These are phyloP conservation scores for Amaranthus tricolor DNA, from an alignment of 179 eudicot species.

Conservation along the genomic window DNA sequence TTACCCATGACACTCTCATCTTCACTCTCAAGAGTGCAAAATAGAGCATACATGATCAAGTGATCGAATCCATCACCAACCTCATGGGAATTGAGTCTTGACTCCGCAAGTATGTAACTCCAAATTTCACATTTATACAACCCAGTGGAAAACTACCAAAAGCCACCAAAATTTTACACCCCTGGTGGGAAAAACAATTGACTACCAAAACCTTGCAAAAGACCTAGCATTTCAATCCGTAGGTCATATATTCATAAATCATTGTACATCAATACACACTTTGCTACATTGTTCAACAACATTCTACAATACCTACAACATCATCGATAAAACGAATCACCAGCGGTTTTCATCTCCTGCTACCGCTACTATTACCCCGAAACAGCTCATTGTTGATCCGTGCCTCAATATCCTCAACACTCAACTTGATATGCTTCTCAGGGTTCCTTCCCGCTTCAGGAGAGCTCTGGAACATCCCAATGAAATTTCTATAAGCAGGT, in stretches of 20 bases:
- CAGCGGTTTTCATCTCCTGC: constrained; percentile 49
- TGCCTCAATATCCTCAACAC: constrained; percentile 68
- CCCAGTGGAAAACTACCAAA: constrained; percentile 3
- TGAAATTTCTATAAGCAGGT: constrained; percentile 69
- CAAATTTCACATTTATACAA: constrained; percentile 21
- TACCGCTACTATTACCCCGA: constrained; percentile 43
- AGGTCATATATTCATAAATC: constrained; percentile 10
- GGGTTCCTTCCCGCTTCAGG: constrained; percentile 65
- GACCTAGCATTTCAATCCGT: constrained; percentile 21
- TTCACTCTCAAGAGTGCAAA: no score
- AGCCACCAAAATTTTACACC: constrained; percentile 15
- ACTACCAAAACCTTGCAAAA: constrained; percentile 19
- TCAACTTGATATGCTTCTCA: constrained; percentile 69
- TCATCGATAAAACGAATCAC: constrained; percentile 1
- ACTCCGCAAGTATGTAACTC: constrained; percentile 6
- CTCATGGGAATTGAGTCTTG: no score
- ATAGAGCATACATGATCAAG: no score
- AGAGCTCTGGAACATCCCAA: constrained; percentile 53
- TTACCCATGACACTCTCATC: no score
- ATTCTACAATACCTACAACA: not conserved
- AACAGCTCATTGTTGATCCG: constrained; percentile 65
- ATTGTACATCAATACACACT: constrained; percentile 20
- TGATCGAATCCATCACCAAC: no score
- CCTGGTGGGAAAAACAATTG: not conserved
- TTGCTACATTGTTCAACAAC: constrained; percentile 29